Evolutionary conservation across 75 land plant genomes (phyloP).

Genomic region (Ceratopteris richardii): DNA sequence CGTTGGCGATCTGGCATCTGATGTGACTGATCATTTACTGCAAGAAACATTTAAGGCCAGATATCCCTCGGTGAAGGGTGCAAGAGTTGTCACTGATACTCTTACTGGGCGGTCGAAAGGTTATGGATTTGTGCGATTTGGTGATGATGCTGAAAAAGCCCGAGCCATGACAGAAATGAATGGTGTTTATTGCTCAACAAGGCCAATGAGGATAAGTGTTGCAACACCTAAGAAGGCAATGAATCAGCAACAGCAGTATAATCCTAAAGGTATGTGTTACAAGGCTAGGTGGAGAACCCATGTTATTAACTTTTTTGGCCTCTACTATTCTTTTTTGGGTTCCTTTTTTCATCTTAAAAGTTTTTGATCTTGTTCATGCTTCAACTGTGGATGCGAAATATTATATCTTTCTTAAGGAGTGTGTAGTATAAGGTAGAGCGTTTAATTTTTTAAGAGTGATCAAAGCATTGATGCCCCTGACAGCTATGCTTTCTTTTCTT

Average conservation of each 20-base stretch:
- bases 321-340: no score
- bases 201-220: slow-evolving; percentile 88
- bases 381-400: no score
- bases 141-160: slow-evolving; percentile 63
- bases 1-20: slow-evolving; percentile 88
- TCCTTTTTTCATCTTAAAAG: no score
- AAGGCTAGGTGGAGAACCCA: no score
- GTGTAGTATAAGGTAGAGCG: no score
- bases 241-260: slow-evolving; percentile 1
- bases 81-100: slow-evolving; percentile 87
- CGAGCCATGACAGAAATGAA: slow-evolving; percentile 89
- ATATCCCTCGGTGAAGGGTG: slow-evolving; percentile 88
- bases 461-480: no score
- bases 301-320: no score
- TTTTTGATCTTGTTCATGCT: no score
- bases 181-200: slow-evolving; percentile 69
- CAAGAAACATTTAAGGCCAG: slow-evolving; percentile 73
- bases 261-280: no score
- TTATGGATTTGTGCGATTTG: slow-evolving; percentile 94
- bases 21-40: slow-evolving; percentile 71
- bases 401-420: no score
- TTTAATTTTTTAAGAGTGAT: no score
- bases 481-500: no score
- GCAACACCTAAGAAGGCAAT: slow-evolving; percentile 74
- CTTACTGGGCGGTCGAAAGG: slow-evolving; percentile 87